phyloP scores from a whole-genome alignment of 805 yeast genomes.

The Nakazawaea ishiwadae region DNA sequence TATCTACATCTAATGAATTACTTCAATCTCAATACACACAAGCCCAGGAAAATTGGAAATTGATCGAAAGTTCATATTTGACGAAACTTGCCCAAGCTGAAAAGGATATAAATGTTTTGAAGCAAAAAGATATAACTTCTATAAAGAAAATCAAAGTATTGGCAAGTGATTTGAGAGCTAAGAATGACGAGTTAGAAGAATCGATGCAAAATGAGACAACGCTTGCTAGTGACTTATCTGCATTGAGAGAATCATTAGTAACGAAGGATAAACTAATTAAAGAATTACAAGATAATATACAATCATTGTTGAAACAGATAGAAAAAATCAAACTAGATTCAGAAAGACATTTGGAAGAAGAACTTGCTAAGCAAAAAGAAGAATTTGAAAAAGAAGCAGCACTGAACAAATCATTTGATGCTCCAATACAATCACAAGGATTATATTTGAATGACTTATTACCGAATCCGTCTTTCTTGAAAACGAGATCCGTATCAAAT shows the following conservation, averaged over 20 bases:
- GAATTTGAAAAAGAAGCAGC: constrained; percentile 13
- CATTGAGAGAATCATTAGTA: constrained; percentile 23
- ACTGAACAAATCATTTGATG: constrained; percentile 10
- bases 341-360: constrained; percentile 20
- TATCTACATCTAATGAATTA: constrained; percentile 44
- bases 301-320: constrained; percentile 26
- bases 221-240: constrained; percentile 16
- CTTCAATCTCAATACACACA: constrained; percentile 69
- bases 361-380: constrained; percentile 24
- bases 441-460: constrained; percentile 26
- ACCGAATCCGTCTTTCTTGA: constrained; percentile 10
- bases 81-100: constrained; percentile 41
- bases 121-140: constrained; percentile 23
- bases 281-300: constrained; percentile 21
- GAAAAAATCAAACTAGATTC: constrained; percentile 21
- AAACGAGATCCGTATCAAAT: constrained; percentile 22
- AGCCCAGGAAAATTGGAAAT: constrained; percentile 79
- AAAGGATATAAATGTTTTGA: constrained; percentile 36
- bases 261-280: constrained; percentile 16
- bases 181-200: constrained; percentile 22
- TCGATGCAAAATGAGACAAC: constrained; percentile 19
- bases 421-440: constrained; percentile 8
- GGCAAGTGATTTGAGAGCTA: constrained; percentile 32
- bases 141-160: constrained; percentile 25
- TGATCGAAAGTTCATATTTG: constrained; percentile 64